A percentile compares a stretch with the other conserved stretches of the same genome.
Evolutionary conservation across 2,329 filamentous ascomycete genomes (phyloP).

Genomic region (Ophiognomonia clavigignenti-juglandacearum): DNA sequence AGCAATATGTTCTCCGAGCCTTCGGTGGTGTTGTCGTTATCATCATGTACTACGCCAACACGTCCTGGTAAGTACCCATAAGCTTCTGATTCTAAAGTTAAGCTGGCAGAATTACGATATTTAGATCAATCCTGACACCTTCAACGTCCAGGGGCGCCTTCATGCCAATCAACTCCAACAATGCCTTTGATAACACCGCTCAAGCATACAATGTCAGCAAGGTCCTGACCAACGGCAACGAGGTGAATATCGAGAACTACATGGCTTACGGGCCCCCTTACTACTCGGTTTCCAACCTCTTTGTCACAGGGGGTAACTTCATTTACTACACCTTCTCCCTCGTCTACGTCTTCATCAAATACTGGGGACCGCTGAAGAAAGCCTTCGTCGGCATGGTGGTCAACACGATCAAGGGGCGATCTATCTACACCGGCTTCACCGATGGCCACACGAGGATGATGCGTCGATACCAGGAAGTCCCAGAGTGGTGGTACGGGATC

Average conservation of each 20-base stretch:
- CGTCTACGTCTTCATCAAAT: slow-evolving; percentile 35
- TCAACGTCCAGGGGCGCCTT: slow-evolving; percentile 23
- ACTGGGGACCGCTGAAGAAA: slow-evolving; percentile 30
- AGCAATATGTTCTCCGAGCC: slow-evolving; percentile 5
- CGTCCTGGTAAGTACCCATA: slow-evolving; percentile 1
- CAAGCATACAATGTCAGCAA: slow-evolving; percentile 31
- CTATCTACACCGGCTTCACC: slow-evolving; percentile 12
- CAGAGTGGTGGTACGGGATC: slow-evolving; percentile 42
- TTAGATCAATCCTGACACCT: too few species aligned
- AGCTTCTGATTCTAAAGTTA: too few species aligned
- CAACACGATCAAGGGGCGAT: slow-evolving; percentile 23
- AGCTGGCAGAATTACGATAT: too few species aligned
- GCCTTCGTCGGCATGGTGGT: slow-evolving; percentile 29
- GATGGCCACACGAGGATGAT: slow-evolving; percentile 44
- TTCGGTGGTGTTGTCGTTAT: slow-evolving; percentile 36
- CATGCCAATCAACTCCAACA: slow-evolving; percentile 36
- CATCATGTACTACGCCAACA: slow-evolving; percentile 19
- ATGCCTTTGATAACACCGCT: slow-evolving; percentile 34
- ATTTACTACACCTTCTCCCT: slow-evolving; percentile 35
- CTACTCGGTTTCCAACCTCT: slow-evolving; percentile 16
- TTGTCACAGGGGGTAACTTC: slow-evolving; percentile 13
- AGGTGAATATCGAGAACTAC: slow-evolving; percentile 21
- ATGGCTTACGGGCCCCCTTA: slow-evolving; percentile 22
- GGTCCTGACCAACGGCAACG: slow-evolving; percentile 10
- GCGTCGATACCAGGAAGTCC: slow-evolving; percentile 39